Conservation (phyloP, 2,329 filamentous ascomycete species). For the Exophiala phaeomuriformis region DNA sequence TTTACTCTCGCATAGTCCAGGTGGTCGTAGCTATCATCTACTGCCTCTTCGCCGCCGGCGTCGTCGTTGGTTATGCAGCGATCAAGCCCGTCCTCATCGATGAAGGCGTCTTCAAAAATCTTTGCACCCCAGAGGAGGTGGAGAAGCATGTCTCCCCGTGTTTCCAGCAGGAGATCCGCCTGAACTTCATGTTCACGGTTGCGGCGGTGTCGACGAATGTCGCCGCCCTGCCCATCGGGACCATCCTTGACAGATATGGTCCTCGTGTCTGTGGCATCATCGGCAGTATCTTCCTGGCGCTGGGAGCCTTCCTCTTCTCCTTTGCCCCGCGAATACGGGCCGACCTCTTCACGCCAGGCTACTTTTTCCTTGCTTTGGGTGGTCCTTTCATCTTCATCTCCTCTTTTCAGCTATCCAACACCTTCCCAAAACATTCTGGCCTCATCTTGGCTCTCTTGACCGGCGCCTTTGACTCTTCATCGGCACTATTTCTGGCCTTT, state of each 20-base stretch:
- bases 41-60: slow-evolving; percentile 69
- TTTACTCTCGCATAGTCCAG: slow-evolving; percentile 49
- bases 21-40: slow-evolving; percentile 62
- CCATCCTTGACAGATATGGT: slow-evolving; percentile 74
- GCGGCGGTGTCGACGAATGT: slow-evolving; percentile 85
- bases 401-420: slow-evolving; percentile 76
- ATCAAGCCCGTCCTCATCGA: slow-evolving; percentile 71
- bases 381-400: slow-evolving; percentile 77
- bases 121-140: slow-evolving; percentile 52
- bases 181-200: slow-evolving; percentile 90
- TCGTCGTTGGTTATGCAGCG: slow-evolving; percentile 79
- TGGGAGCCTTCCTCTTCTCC: slow-evolving; percentile 67
- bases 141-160: slow-evolving; percentile 47
- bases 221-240: slow-evolving; percentile 74
- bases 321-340: slow-evolving; percentile 58
- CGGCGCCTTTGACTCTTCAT: slow-evolving; percentile 76
- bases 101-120: slow-evolving; percentile 62
- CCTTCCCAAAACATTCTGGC: slow-evolving; percentile 68
- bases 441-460: slow-evolving; percentile 74
- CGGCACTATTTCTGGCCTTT: slow-evolving; percentile 68
- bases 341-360: slow-evolving; percentile 68
- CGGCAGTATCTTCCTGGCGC: slow-evolving; percentile 59
- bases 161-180: slow-evolving; percentile 51
- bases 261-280: slow-evolving; percentile 68
- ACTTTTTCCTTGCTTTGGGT: slow-evolving; percentile 68